Conservation (phyloP, 176 grass and related monocot species). For the Aegilops sharonensis region DNA sequence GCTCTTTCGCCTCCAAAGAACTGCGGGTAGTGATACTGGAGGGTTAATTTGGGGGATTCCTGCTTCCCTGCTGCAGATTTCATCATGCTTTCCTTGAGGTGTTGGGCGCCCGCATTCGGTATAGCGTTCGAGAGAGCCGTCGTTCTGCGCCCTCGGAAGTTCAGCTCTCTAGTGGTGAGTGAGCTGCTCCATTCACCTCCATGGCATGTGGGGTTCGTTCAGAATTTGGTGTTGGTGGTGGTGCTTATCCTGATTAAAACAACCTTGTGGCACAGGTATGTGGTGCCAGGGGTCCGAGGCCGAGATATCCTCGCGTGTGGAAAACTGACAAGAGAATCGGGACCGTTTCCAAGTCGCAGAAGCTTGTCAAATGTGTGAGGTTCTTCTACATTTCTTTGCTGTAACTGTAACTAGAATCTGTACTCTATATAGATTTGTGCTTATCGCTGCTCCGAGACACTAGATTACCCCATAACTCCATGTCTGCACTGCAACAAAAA, state of each 20-base stretch:
- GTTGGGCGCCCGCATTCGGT: conserved; percentile 7
- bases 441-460: not conserved
- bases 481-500: not conserved
- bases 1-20: not conserved
- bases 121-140: not conserved
- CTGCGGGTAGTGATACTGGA: not conserved
- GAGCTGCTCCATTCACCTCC: conserved; percentile 20
- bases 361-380: conserved; percentile 90
- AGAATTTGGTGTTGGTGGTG: not conserved
- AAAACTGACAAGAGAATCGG: conserved; percentile 74
- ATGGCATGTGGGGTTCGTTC: not conserved
- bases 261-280: conserved; percentile 52
- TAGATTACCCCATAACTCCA: conserved; percentile 1
- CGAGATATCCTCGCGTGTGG: conserved; percentile 87
- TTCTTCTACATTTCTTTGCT: conserved; percentile 40
- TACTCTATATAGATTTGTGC: not conserved
- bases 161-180: conserved; percentile 49
- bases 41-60: not conserved
- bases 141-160: not conserved
- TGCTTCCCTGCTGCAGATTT: not conserved
- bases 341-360: conserved; percentile 89
- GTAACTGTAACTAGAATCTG: not conserved
- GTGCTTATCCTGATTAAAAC: not conserved
- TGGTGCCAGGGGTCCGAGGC: conserved; percentile 78
- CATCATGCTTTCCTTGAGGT: conserved; percentile 41